Evolutionary conservation across 2,329 filamentous ascomycete genomes (phyloP), one percentile per base, ranked within the genome.

Genomic region (Fusarium dlaminii): DNA sequence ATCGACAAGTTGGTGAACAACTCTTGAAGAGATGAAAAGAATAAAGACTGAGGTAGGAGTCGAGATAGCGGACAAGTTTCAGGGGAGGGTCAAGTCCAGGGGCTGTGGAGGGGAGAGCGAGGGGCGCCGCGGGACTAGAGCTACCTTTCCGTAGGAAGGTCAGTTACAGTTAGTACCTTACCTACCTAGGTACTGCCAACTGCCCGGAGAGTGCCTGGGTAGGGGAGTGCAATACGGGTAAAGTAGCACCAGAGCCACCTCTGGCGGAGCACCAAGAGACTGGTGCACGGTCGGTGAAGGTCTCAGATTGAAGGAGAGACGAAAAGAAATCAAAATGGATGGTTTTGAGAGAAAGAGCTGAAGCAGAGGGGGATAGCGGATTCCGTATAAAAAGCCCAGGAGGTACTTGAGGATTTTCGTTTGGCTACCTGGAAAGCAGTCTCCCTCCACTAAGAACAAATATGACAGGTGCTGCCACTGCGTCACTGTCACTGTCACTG

Each of bases 11-110:
- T 66, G 69, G 70, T 42, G 59, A 67, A 61, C 60, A 54, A 56
- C 59, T 58, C 56, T 51, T 30, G 42, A 42, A 56, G 42, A 66
- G 27, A 60, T 61, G 63, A 63, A 43, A 68, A 64, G 66, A 56
- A 68, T 61, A 61, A 74, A 63, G 70, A 68, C 63, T 52, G 66
- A 70, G 73, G 63, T 54, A 63, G 72, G 68, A 75, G 66, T 68
- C 65, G 74, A 74, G 72, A 75, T 74, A 72, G 75, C 70, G 68
- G 68, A 72, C 70, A 68, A 71, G 75, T 76, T 77, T 78, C 75
- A 77, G 75, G 76, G 75, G 74, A 76, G 56, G 76, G 64, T 62
- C 63, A 59, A 64, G 68, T 76, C 75, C 75, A 77, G 75, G 75
- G 75, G 74, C 63, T 71, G 63, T 73, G 74, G 70, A 66, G 71